These are phyloP conservation scores for Scortechinia acanthostroma DNA, from an alignment of 2,329 filamentous ascomycete genomes.

Conservation along the genomic window DNA sequence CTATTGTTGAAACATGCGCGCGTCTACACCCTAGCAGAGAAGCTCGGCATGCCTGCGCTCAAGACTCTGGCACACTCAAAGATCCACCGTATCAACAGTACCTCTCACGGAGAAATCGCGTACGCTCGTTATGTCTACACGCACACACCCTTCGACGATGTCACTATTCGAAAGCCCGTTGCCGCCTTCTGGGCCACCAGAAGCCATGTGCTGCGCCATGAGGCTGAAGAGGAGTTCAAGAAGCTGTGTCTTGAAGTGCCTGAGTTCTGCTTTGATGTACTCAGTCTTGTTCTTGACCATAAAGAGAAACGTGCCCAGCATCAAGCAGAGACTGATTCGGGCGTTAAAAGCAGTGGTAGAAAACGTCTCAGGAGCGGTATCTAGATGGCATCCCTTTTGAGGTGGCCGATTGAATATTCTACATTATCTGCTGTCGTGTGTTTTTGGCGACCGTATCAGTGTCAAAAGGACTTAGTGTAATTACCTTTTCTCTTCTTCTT, in stretches of 20 bases:
- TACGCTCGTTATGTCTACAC: conserved; percentile 62
- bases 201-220: conserved; percentile 47
- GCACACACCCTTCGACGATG: conserved; percentile 43
- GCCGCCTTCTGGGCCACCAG: conserved; percentile 51
- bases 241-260: conserved; percentile 58
- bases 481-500: no score
- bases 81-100: conserved; percentile 55
- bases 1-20: conserved; percentile 56
- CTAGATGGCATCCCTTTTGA: no score
- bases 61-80: conserved; percentile 55
- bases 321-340: neutral
- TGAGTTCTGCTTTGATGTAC: conserved; percentile 58
- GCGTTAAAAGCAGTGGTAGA: neutral
- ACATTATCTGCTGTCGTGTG: no score
- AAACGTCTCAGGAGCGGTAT: neutral
- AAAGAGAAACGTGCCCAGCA: neutral
- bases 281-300: conserved; percentile 13
- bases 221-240: conserved; percentile 53
- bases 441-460: no score
- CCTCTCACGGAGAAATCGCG: conserved; percentile 53
- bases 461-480: no score
- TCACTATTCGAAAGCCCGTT: conserved; percentile 51
- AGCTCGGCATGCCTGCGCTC: conserved; percentile 40
- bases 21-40: conserved; percentile 57
- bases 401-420: no score